Evolutionary conservation across 768 basidiomycete species (phyloP).

Genomic region (Trichaptum fuscoviolaceum): DNA sequence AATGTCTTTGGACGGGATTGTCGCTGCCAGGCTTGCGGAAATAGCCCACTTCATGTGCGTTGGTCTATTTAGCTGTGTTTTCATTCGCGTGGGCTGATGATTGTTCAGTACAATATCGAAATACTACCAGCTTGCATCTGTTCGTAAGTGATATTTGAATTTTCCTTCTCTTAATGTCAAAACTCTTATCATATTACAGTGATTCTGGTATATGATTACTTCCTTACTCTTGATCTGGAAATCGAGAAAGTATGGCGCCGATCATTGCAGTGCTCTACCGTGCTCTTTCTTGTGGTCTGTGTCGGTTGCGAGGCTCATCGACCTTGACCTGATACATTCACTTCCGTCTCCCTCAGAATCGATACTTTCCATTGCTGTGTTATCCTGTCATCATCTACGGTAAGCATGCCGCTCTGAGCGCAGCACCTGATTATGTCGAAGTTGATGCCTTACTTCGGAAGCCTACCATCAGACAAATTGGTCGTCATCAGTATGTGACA

Average conservation of each 20-base stretch:
- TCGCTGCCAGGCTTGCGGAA: not conserved
- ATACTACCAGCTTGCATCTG: not conserved
- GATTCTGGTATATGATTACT: conserved; percentile 36
- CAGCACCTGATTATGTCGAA: not conserved
- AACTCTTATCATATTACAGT: not conserved
- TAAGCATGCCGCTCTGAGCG: not conserved
- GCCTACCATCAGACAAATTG: not conserved
- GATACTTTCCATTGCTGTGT: not conserved
- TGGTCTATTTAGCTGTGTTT: not conserved
- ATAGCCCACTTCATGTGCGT: not conserved
- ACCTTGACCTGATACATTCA: no score
- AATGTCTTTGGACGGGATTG: not conserved
- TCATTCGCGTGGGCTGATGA: not conserved
- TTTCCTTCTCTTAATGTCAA: not conserved
- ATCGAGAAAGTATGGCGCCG: conserved; percentile 33
- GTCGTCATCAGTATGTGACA: not conserved
- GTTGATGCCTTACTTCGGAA: not conserved
- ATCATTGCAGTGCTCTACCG: not conserved
- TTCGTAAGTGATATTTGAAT: not conserved
- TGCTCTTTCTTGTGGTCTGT: not conserved
- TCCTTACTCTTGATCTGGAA: conserved; percentile 36
- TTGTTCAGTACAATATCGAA: not conserved
- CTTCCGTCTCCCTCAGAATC: not conserved
- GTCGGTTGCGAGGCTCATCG: no score
- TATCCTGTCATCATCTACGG: not conserved